Evolutionary conservation across 768 basidiomycete species (phyloP).

Genomic region (Phlegmacium glaucopus): DNA sequence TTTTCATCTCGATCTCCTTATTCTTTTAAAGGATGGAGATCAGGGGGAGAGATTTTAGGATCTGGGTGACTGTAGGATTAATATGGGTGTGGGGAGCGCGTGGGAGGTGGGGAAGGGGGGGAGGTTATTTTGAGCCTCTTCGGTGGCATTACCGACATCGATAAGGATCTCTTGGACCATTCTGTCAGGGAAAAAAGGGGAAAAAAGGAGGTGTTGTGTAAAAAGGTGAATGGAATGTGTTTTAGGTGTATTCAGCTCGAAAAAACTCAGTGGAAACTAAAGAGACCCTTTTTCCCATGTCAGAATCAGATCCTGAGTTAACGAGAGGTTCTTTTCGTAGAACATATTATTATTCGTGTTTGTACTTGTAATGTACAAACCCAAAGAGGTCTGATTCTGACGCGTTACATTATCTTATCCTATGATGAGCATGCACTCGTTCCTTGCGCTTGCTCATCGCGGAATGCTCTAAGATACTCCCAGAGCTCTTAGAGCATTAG

Average conservation of each 20-base stretch:
- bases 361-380: too few relatives aligned
- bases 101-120: background rate
- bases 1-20: conserved; percentile 9
- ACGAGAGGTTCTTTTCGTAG: too few relatives aligned
- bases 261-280: background rate
- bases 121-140: too few relatives aligned
- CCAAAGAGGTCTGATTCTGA: too few relatives aligned
- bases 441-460: too few relatives aligned
- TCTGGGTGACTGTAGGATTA: background rate
- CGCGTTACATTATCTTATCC: too few relatives aligned
- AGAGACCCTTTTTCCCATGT: background rate
- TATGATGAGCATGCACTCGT: too few relatives aligned
- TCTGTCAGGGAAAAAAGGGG: background rate
- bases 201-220: too few relatives aligned
- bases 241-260: background rate
- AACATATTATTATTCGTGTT: too few relatives aligned
- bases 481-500: too few relatives aligned
- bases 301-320: too few relatives aligned
- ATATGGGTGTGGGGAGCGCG: background rate
- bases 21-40: background rate
- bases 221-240: background rate
- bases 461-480: too few relatives aligned
- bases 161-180: background rate
- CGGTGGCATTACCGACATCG: background rate
- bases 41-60: background rate